These are phyloP conservation scores for Solanum peruvianum DNA, from an alignment of 257 asterid species.

Conservation along the genomic window DNA sequence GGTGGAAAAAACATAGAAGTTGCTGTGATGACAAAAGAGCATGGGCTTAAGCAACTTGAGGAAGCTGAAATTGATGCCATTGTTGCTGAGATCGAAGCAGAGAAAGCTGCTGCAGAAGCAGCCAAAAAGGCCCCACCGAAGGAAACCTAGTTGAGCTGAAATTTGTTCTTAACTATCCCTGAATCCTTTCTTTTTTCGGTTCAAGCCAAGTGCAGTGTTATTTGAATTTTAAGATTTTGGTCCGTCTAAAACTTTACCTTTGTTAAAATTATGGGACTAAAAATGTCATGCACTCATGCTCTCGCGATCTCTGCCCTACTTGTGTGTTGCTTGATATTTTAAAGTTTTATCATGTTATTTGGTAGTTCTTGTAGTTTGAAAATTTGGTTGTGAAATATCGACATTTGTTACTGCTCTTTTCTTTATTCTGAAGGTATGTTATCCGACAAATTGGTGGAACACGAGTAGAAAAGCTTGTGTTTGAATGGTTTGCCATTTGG, in stretches of 20 bases:
- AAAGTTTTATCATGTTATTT: background rate
- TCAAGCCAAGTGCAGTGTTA: conserved; percentile 4
- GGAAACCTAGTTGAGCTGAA: conserved; percentile 26
- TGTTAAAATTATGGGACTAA: background rate
- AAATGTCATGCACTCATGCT: background rate
- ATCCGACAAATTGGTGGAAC: background rate
- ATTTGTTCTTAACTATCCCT: background rate
- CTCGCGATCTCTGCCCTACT: background rate
- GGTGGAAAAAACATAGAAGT: conserved; percentile 98
- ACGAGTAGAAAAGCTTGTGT: background rate
- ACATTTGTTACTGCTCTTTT: background rate
- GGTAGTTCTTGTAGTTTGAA: background rate
- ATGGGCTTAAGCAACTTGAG: conserved; percentile 74
- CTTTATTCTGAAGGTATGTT: background rate
- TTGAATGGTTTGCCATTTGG: background rate
- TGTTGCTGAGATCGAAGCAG: conserved; percentile 85
- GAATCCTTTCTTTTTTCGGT: background rate
- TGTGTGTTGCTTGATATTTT: background rate
- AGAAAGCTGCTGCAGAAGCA: conserved; percentile 97
- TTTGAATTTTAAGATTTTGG: background rate
- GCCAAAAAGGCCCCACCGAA: conserved; percentile 77
- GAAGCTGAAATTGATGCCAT: conserved; percentile 89
- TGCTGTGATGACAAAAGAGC: conserved; percentile 82
- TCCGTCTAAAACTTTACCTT: background rate
- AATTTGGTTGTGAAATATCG: background rate